Evolutionary conservation across 257 asterid species (phyloP).

Genomic region (Capsicum chinense): DNA sequence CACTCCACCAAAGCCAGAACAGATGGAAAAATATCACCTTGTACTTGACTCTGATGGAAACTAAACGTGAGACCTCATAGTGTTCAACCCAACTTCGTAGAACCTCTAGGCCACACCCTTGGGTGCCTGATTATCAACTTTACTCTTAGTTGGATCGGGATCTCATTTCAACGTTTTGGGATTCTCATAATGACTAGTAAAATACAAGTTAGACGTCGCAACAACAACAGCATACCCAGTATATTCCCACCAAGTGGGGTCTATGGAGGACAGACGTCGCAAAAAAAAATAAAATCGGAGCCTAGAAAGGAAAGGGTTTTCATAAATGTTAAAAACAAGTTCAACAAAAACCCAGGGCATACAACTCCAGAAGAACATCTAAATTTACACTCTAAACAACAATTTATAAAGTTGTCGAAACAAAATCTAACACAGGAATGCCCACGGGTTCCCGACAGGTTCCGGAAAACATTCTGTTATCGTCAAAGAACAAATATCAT

Average conservation of each 20-base stretch:
- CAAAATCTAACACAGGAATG: constrained; percentile 10
- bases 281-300: background rate
- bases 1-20: no score
- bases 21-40: no score
- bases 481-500: background rate
- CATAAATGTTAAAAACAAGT: background rate
- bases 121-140: no score
- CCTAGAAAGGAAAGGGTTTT: background rate
- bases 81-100: no score
- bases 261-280: no score
- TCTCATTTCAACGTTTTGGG: background rate
- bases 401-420: background rate
- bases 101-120: no score
- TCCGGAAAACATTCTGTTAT: background rate
- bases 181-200: background rate
- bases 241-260: no score
- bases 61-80: no score
- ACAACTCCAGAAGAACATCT: background rate
- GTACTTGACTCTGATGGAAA: no score
- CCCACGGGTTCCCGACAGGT: constrained; percentile 8
- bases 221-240: no score
- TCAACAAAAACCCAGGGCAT: background rate
- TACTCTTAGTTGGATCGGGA: background rate
- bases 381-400: constrained; percentile 25
- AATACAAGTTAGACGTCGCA: background rate